Conservation (phyloP, 371 early-diverging fungal species). For the Blakeslea trispora region DNA sequence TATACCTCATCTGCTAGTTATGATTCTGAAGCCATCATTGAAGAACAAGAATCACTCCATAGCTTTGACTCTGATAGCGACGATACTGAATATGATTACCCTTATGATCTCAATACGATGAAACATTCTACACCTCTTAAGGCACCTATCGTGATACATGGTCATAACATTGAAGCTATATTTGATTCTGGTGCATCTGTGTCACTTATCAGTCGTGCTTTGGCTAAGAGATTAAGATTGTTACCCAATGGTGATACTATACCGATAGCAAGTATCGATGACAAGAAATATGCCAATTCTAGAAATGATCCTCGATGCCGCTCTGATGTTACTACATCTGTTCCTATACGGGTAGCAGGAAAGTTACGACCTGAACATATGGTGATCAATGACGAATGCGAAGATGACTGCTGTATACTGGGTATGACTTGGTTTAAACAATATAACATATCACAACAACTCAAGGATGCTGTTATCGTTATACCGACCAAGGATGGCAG, state of each 20-base stretch:
- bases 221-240: slow-evolving; percentile 2
- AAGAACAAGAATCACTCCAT: background rate
- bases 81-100: slow-evolving; percentile 4
- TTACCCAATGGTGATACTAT: slow-evolving; percentile 2
- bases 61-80: background rate
- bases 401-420: slow-evolving; percentile 2
- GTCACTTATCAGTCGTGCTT: background rate
- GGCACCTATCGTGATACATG: background rate
- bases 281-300: background rate
- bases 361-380: slow-evolving; percentile 17
- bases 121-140: background rate
- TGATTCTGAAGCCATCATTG: background rate
- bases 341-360: slow-evolving; percentile 14
- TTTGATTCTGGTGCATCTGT: background rate
- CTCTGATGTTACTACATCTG: slow-evolving; percentile 6
- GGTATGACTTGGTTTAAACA: slow-evolving; percentile 18
- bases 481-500: no score
- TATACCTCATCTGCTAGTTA: no score
- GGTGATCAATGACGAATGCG: slow-evolving; percentile 3
- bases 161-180: background rate
- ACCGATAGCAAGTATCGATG: background rate
- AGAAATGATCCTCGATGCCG: background rate
- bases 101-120: slow-evolving; percentile 1
- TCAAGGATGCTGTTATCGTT: no score
- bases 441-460: background rate